Percentiles rank a stretch among this genome's conserved stretches.
Conservation (phyloP, 805 yeast genomes). For the Lipomyces yamanashiensis region DNA sequence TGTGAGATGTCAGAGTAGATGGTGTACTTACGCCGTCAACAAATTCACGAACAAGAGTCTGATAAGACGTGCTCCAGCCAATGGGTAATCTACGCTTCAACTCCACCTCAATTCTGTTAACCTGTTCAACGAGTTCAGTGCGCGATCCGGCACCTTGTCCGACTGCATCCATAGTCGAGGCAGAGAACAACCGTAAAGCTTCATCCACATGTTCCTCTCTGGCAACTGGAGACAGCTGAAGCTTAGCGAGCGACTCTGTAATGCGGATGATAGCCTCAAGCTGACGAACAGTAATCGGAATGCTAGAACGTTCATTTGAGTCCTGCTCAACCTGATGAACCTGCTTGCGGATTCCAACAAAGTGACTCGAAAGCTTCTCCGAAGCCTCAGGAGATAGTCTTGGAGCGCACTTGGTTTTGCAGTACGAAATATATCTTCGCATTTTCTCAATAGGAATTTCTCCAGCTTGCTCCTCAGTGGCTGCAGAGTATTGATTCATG, state of each 20-base stretch:
- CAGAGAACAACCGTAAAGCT: slow-evolving; percentile 90
- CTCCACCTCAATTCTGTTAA: slow-evolving; percentile 78
- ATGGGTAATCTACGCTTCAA: slow-evolving; percentile 88
- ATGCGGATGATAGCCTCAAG: slow-evolving; percentile 96
- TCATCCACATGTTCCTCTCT: slow-evolving; percentile 90
- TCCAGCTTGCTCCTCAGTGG: slow-evolving; percentile 58
- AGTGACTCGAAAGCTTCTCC: slow-evolving; percentile 86
- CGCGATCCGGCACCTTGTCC: slow-evolving; percentile 59
- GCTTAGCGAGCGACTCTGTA: slow-evolving; percentile 89
- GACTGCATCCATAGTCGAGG: slow-evolving; percentile 97
- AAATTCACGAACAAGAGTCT: slow-evolving; percentile 81
- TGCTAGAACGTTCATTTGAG: slow-evolving; percentile 86
- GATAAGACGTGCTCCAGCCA: slow-evolving; percentile 93
- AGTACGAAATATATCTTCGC: slow-evolving; percentile 91
- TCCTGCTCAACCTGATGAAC: slow-evolving; percentile 80
- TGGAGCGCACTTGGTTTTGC: slow-evolving; percentile 87
- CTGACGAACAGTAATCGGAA: slow-evolving; percentile 97
- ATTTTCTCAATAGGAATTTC: slow-evolving; percentile 88
- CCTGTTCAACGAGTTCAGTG: slow-evolving; percentile 62
- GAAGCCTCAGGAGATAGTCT: slow-evolving; percentile 86
- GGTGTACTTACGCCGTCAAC: slow-evolving; percentile 39
- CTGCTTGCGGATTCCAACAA: slow-evolving; percentile 84
- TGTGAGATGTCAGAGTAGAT: slow-evolving; percentile 24
- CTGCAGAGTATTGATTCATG: slow-evolving; percentile 67
- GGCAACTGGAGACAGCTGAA: slow-evolving; percentile 81